Evolutionary conservation across 139 green algal species (phyloP).

Genomic region (Coccomyxa sp.): DNA sequence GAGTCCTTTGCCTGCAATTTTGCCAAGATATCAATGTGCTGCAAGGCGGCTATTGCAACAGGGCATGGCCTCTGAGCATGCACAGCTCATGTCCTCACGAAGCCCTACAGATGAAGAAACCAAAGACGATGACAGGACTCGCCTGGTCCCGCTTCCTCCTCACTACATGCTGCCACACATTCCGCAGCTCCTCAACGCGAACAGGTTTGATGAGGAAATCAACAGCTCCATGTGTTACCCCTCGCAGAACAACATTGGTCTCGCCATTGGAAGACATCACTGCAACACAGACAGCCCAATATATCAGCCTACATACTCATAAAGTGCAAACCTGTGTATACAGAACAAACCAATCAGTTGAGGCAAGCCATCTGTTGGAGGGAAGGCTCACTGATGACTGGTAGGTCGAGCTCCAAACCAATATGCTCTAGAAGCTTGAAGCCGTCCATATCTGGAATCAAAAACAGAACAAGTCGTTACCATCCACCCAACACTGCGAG

Average conservation of each 20-base stretch:
- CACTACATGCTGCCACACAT: constrained; percentile 96
- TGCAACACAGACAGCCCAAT: constrained; percentile 28
- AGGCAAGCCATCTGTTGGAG: no score
- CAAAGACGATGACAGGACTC: background rate
- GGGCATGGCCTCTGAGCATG: background rate
- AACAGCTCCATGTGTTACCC: constrained; percentile 91
- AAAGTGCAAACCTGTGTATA: no score
- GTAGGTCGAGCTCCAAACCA: constrained; percentile 88
- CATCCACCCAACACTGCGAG: background rate
- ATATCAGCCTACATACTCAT: no score
- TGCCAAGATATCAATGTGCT: no score
- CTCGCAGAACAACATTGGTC: constrained; percentile 82
- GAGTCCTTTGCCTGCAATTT: background rate
- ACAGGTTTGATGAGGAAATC: constrained; percentile 98
- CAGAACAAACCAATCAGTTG: no score
- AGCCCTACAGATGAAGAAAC: background rate
- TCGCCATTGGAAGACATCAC: constrained; percentile 96
- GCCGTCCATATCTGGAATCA: constrained; percentile 86
- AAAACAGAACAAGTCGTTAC: background rate
- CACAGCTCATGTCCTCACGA: no score
- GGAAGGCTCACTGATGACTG: constrained; percentile 86
- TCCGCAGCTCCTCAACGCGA: constrained; percentile 86
- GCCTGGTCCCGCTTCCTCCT: constrained; percentile 31
- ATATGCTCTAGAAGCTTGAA: constrained; percentile 93
- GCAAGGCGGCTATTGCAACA: background rate